These are phyloP conservation scores for Nematocida ausubeli DNA, from an alignment of 371 early-diverging fungal species.

Conservation along the genomic window DNA sequence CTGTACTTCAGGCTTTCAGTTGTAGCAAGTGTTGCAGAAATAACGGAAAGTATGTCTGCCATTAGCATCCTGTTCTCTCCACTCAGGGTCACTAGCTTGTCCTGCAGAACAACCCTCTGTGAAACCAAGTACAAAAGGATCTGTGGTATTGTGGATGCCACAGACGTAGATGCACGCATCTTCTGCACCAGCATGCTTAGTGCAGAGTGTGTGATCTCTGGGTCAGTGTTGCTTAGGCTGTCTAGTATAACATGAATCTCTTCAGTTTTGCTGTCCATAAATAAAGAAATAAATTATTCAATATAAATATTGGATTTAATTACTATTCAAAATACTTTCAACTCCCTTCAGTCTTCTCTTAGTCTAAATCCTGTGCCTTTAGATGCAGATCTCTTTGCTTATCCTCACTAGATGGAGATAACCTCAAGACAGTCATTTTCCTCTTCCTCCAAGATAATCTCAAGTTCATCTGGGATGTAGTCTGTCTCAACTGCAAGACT, in stretches of 20 bases:
- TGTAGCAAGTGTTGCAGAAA: conserved; percentile 55
- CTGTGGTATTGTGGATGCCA: conserved; percentile 43
- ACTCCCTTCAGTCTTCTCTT: too few relatives aligned
- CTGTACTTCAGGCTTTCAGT: conserved; percentile 59
- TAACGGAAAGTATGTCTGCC: conserved; percentile 64
- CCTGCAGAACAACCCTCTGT: conserved; percentile 35
- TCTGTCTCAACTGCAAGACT: conserved; percentile 48
- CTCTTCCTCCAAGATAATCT: conserved; percentile 29
- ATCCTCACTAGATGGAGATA: background rate
- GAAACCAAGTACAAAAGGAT: conserved; percentile 44
- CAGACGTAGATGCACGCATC: conserved; percentile 29
- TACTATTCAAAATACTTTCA: background rate
- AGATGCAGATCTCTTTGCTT: too few relatives aligned
- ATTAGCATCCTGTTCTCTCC: conserved; percentile 54
- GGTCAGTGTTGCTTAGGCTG: conserved; percentile 35
- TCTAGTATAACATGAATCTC: conserved; percentile 53
- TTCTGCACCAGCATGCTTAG: conserved; percentile 54
- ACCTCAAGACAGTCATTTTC: conserved; percentile 34
- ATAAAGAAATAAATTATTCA: conserved; percentile 48
- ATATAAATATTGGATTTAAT: conserved; percentile 23
- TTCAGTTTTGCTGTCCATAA: conserved; percentile 52
- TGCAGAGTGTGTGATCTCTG: conserved; percentile 46
- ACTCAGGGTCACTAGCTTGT: conserved; percentile 24
- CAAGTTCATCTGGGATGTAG: conserved; percentile 53
- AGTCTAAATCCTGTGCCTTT: too few relatives aligned